Base-by-base conservation (phyloP, 139 green algal species). In the Medakamo hakoo region DNA sequence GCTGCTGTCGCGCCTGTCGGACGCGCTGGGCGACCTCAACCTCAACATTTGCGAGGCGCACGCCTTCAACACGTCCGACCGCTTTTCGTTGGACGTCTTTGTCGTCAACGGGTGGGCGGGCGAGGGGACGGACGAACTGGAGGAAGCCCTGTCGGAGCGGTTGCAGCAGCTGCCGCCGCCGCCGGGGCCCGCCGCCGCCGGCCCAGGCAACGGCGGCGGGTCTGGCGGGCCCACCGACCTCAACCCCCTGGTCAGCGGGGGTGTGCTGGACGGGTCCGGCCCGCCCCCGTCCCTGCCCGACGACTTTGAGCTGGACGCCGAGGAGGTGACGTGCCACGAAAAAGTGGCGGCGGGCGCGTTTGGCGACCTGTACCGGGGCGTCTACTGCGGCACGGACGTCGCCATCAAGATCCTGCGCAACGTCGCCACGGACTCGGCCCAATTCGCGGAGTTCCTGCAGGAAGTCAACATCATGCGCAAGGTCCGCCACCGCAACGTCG, bases 11-110 rank as follows among this genome's bases (percentile, higher is more conserved):
- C 70, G 84, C 25, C 73, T 97, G 0, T 91, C 83, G 21, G 80
- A 92, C 52, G 84, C 76, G 1, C 74, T 97, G 78, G 78, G 83
- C 31, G 90, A 98, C 68, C 58, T 97, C 20, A 88, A 87, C 4
- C 76, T 99, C 4, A 96, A 98, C 71, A 99, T 99, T 30, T 84
- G 88, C 24, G 92, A 99, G 71, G 93, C 93, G 18, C 92, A 99
- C 68, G 93, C 89, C 0, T 99, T 99, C 82, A 97, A 93, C 78
- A 97, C 92, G 20, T 79, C 71, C 28, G 92, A 99, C 63, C 68
- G 79, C 20, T 97, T 92, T 68, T 87, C 81, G 0, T 68, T 99
- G 60, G 93, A 99, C 71, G 88, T 98, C 24, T 99, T 99, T 78
- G 86, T 99, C 5, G 86, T 94, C 23, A 89, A 93, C 63, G 82